Conservation (phyloP, 352 stramenopile species). For the Aphanomyces euteiches region DNA sequence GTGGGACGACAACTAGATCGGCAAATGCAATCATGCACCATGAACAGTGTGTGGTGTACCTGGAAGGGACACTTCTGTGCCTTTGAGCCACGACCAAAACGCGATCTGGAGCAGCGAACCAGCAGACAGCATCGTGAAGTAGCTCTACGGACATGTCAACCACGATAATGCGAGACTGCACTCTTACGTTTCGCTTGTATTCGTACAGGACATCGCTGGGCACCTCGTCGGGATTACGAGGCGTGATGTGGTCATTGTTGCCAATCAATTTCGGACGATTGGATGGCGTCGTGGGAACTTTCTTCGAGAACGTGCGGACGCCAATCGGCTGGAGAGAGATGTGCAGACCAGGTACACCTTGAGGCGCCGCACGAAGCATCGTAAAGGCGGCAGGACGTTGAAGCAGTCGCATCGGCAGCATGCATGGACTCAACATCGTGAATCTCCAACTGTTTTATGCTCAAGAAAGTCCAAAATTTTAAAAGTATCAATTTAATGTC, state of each 20-base stretch:
- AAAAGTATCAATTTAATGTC: background rate
- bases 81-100: conserved; percentile 87
- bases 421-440: background rate
- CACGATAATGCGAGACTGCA: background rate
- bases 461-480: background rate
- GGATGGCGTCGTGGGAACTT: conserved; percentile 40
- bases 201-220: conserved; percentile 75
- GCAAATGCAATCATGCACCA: background rate
- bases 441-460: background rate
- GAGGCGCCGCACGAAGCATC: too few relatives aligned
- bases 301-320: conserved; percentile 13
- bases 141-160: conserved; percentile 41
- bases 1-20: background rate
- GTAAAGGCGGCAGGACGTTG: too few relatives aligned
- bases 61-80: conserved; percentile 61
- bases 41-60: background rate
- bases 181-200: conserved; percentile 67
- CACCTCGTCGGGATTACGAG: conserved; percentile 37
- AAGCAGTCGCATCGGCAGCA: conserved; percentile 13
- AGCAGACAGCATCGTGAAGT: conserved; percentile 77
- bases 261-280: conserved; percentile 66
- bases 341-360: too few relatives aligned
- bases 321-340: too few relatives aligned
- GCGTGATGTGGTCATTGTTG: conserved; percentile 58
- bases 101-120: conserved; percentile 72